Base-by-base conservation (phyloP, 768 basidiomycete genomes). In the Trametes maxima region DNA sequence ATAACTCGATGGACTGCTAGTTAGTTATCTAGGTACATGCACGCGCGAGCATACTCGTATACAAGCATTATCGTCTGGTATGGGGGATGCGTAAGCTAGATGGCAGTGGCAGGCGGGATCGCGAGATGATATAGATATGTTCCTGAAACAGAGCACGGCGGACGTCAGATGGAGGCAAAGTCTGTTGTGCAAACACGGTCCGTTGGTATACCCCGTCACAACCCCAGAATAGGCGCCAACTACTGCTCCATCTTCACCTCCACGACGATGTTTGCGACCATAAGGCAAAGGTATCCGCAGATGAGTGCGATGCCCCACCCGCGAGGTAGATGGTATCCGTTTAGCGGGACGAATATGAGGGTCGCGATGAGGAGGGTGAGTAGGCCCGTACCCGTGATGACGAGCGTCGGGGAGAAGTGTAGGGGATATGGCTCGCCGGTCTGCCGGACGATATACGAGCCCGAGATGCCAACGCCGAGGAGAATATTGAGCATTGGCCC, bases 401-500 rank as follows among this genome's bases (percentile, higher is more conserved):
- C 77, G 46, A 98, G 82, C 1, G 95, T 96, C 0, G 81, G 83
- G 16, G 90, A 89, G 73, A 97, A 90, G 45, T 88, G 78, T 21
- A 98, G 81, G n/a, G 75, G 67, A 71, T 90, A 92, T 7, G 92
- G 85, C 46, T 84, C 52, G 0, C 73, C 73, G 2, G 84, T 85
- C 54, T 89, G 79, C 37, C 84, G 76, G 63, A 90, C 92, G 68
- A 95, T 82, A 70, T 93, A 92, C 3, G 90, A 85, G 6, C 97
- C 96, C 0, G 95, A 94, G 53, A 96, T 82, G 21, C 97, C 97
- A 58, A 98, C 82, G 1, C 96, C 96, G 37, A 94, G 84, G 5
- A 94, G 82, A 62, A 94, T 92, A 74, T 94, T 94, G 65, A 94
- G 84, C 92, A 94, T 93, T 0, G 93, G 92, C 1, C 92, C 90